Evolutionary conservation across 2,329 filamentous ascomycete species (phyloP).

Genomic region (Chalaropsis thielavioides): DNA sequence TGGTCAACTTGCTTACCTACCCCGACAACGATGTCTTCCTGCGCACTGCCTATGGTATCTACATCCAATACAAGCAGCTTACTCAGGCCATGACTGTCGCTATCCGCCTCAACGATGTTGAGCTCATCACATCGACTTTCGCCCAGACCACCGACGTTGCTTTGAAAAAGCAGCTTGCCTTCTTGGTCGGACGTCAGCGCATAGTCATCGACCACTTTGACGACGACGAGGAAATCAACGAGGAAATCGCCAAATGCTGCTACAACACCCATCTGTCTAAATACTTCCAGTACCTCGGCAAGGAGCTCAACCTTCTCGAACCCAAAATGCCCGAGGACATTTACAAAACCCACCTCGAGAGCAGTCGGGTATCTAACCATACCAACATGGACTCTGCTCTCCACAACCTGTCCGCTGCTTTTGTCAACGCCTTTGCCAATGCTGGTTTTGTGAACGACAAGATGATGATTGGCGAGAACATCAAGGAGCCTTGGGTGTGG

Average conservation of each 20-base stretch:
- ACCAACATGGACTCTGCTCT: constrained; percentile 91
- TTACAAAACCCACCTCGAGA: constrained; percentile 97
- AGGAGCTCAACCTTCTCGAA: constrained; percentile 92
- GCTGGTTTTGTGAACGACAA: constrained; percentile 92
- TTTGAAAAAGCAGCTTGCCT: constrained; percentile 84
- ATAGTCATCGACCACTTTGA: constrained; percentile 60
- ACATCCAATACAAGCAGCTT: constrained; percentile 82
- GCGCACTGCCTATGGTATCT: constrained; percentile 82
- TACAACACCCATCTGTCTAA: constrained; percentile 79
- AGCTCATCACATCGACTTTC: constrained; percentile 71
- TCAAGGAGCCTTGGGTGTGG: constrained; percentile 93
- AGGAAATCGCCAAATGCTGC: constrained; percentile 66
- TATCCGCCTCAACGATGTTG: constrained; percentile 77
- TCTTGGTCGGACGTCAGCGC: constrained; percentile 80
- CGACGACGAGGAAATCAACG: constrained; percentile 52
- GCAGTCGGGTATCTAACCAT: constrained; percentile 77
- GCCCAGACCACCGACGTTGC: constrained; percentile 64
- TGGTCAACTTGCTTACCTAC: constrained; percentile 94
- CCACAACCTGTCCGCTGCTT: constrained; percentile 88
- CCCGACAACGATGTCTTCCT: constrained; percentile 96
- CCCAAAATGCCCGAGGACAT: constrained; percentile 97
- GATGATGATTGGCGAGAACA: constrained; percentile 85
- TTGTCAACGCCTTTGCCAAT: constrained; percentile 95
- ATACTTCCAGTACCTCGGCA: constrained; percentile 85
- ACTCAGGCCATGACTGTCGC: constrained; percentile 88